Conservation (phyloP, 2,329 filamentous ascomycete species). For the Alternaria sp. region DNA sequence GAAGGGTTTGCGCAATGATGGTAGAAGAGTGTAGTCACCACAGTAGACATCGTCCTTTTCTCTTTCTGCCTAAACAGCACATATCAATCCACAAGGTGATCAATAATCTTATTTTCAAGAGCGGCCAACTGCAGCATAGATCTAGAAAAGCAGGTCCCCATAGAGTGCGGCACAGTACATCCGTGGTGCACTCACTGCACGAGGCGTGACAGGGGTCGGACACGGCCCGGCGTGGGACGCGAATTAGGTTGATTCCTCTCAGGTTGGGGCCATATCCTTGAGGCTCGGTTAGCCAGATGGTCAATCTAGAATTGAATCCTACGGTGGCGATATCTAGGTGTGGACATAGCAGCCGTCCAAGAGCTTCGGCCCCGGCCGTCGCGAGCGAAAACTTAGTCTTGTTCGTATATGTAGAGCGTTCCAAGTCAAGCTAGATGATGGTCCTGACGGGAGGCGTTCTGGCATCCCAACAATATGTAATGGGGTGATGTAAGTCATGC, state of each 20-base stretch:
- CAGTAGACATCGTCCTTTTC: background rate
- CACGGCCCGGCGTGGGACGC: background rate
- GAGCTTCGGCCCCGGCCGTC: background rate
- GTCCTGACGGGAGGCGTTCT: background rate
- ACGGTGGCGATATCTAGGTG: background rate
- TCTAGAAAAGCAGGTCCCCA: background rate
- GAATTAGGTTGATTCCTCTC: background rate
- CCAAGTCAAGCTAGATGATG: background rate
- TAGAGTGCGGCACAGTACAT: background rate
- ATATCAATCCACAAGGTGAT: background rate
- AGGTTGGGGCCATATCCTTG: background rate
- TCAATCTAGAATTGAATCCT: background rate
- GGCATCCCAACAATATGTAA: background rate
- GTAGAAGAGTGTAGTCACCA: background rate
- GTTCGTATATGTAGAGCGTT: background rate
- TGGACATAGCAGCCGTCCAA: background rate
- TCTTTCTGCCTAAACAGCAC: background rate
- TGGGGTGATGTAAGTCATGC: background rate
- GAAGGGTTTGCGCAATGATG: background rate
- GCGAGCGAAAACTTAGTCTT: background rate
- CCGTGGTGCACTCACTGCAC: background rate
- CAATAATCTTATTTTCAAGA: background rate
- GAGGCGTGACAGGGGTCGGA: background rate
- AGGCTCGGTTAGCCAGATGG: background rate
- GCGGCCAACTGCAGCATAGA: background rate